These are phyloP conservation scores for Hypoxylon sp. DNA, from an alignment of 2,329 filamentous ascomycete species.

Conservation along the genomic window DNA sequence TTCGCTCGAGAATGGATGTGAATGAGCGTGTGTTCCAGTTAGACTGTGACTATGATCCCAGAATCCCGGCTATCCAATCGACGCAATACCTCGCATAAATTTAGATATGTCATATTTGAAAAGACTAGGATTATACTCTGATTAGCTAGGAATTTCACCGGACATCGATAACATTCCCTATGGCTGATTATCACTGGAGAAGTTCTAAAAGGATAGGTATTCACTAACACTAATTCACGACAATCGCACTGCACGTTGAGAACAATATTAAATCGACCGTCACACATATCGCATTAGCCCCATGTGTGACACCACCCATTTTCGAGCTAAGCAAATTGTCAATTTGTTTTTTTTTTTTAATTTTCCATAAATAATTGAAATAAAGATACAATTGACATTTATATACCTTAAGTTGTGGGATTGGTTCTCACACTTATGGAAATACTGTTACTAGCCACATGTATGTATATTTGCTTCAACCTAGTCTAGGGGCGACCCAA, in stretches of 20 bases:
- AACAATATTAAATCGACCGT: constrained; percentile 1
- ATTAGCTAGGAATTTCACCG: background rate
- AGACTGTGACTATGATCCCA: constrained; percentile 22
- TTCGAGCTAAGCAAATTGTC: background rate
- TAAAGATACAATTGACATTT: background rate
- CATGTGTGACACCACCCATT: constrained; percentile 16
- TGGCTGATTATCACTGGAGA: background rate
- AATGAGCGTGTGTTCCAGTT: constrained; percentile 34
- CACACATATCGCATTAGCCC: constrained; percentile 23
- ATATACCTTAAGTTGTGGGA: background rate
- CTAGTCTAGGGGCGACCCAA: background rate
- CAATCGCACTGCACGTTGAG: constrained; percentile 28
- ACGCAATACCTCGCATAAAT: background rate
- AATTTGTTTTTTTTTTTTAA: constrained; percentile 7
- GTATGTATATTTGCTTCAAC: constrained; percentile 1
- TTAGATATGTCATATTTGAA: background rate
- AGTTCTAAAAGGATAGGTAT: constrained; percentile 34
- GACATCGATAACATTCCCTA: background rate
- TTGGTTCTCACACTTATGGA: constrained; percentile 5
- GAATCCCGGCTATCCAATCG: background rate
- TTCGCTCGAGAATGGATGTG: constrained; percentile 20
- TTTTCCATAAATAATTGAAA: background rate
- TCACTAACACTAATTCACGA: constrained; percentile 50
- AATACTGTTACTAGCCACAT: background rate
- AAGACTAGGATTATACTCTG: background rate